Base-by-base conservation (phyloP, 2,329 filamentous ascomycete genomes). In the Fusarium marasasianum region DNA sequence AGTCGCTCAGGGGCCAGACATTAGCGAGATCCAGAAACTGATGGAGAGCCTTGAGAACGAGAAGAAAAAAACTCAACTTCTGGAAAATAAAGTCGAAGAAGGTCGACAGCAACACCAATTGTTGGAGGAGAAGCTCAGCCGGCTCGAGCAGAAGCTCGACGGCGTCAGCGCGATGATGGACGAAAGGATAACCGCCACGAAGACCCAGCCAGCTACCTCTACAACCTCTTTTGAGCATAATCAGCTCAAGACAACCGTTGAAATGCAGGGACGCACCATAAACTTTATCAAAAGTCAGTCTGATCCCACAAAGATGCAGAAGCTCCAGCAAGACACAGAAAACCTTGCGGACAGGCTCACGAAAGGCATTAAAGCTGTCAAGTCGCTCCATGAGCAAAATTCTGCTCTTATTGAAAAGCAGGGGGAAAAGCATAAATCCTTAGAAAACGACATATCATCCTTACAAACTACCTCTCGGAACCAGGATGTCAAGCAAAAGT, bases 71-170 rank as follows among this genome's bases (percentile, higher is more conserved):
- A 70, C 55, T 17, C 53, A 53, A n/a, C 37, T 51, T 22, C 48
- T 79, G 33, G 69, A 73, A 51, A 33, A 66, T 9, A 47, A 67
- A 17, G 26, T 67, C 14, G 41, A 67, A 38, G 63, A 53, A 29
- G 47, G 48, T 24, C 63, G 61, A 31, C 56, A 53, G 29, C 65
- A 72, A 59, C 69, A 48, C 22, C 51, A 62, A 15, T 43, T 57
- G 12, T 43, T 78, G 37, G 66, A 78, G 57, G 63, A 75, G 26
- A 75, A 60, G 31, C 35, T 75, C 26, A 68, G 74, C 11, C 60
- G 44, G 14, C 71, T 84, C 12, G 77, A 80, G 45, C 65, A 66
- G 14, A 77, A 76, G 37, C 61, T 79, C 13, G 76, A 80, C 14
- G 71, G 80, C 5, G 44, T 58, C 37, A 40, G 63, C 40, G 54